Evolutionary conservation across 805 yeast genomes (phyloP).

Genomic region (Ogataea thermomethanolica): DNA sequence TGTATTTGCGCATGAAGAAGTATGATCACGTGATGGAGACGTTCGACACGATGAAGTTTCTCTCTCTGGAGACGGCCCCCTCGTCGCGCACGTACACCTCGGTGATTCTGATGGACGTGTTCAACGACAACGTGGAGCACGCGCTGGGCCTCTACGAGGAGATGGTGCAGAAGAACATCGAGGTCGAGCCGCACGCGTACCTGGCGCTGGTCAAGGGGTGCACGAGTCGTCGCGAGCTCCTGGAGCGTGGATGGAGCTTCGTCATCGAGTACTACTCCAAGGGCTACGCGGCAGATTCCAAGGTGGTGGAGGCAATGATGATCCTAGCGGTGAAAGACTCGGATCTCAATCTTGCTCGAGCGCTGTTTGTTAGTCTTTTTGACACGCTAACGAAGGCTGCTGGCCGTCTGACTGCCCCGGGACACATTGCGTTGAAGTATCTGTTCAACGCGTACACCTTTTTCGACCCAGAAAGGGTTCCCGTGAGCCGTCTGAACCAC

Average conservation of each 20-base stretch:
- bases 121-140: slow-evolving; percentile 61
- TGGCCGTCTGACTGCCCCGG: slow-evolving; percentile 20
- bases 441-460: slow-evolving; percentile 43
- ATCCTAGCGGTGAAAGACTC: slow-evolving; percentile 77
- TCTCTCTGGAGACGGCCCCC: slow-evolving; percentile 64
- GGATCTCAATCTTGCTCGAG: slow-evolving; percentile 68
- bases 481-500: slow-evolving; percentile 36
- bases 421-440: slow-evolving; percentile 29
- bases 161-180: slow-evolving; percentile 38
- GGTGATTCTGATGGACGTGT: slow-evolving; percentile 63
- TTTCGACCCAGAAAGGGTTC: slow-evolving; percentile 22
- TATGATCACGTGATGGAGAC: slow-evolving; percentile 62
- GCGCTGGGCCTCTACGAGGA: slow-evolving; percentile 77
- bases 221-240: slow-evolving; percentile 45
- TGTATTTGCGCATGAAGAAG: slow-evolving; percentile 51
- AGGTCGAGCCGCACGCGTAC: slow-evolving; percentile 43
- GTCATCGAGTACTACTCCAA: slow-evolving; percentile 58
- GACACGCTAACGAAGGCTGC: slow-evolving; percentile 22
- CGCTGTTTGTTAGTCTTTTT: slow-evolving; percentile 43
- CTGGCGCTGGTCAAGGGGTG: slow-evolving; percentile 69
- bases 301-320: slow-evolving; percentile 64
- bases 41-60: slow-evolving; percentile 83
- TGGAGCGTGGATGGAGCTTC: slow-evolving; percentile 70
- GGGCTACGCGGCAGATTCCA: slow-evolving; percentile 34
- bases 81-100: slow-evolving; percentile 64